Percentiles rank a stretch among this genome's conserved stretches.
These are phyloP conservation scores for Fusarium robinianum DNA, from an alignment of 2,329 filamentous ascomycete species.

Conservation along the genomic window DNA sequence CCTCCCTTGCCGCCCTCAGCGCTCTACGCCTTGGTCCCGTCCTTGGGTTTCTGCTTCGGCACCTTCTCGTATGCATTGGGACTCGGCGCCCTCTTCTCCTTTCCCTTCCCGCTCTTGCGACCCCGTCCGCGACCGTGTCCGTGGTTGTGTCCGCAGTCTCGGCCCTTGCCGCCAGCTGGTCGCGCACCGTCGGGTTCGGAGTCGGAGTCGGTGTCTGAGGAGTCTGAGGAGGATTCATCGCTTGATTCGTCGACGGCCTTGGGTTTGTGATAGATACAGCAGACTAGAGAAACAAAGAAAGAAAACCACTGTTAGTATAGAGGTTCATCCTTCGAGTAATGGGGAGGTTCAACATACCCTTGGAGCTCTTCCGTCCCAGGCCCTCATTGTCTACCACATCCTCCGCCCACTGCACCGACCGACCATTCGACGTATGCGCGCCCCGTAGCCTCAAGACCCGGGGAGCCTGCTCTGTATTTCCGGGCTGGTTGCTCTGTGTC, in stretches of 20 bases:
- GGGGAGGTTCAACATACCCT: slow-evolving; percentile 63
- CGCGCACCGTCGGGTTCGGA: slow-evolving; percentile 36
- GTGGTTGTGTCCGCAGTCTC: slow-evolving; percentile 47
- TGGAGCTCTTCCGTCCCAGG: slow-evolving; percentile 89
- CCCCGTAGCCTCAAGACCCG: slow-evolving; percentile 58
- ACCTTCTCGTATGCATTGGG: slow-evolving; percentile 84
- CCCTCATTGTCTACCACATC: slow-evolving; percentile 95
- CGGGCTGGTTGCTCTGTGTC: slow-evolving; percentile 36
- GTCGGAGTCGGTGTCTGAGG: slow-evolving; percentile 56
- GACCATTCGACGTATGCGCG: slow-evolving; percentile 49
- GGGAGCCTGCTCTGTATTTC: slow-evolving; percentile 39
- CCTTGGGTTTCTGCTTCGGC: slow-evolving; percentile 51
- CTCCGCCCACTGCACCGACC: slow-evolving; percentile 88
- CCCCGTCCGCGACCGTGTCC: slow-evolving; percentile 39
- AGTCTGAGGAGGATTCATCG: slow-evolving; percentile 65
- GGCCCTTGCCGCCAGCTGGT: slow-evolving; percentile 44
- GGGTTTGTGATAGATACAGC: slow-evolving; percentile 95
- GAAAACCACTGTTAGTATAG: slow-evolving; percentile 2
- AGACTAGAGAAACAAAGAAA: too few species aligned
- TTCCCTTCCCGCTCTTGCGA: slow-evolving; percentile 40
- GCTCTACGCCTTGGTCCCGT: slow-evolving; percentile 32
- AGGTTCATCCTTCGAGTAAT: background rate
- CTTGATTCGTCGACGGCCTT: slow-evolving; percentile 82
- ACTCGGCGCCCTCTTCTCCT: slow-evolving; percentile 60
- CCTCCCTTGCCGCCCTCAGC: background rate